Evolutionary conservation across 73 alveolate genomes (phyloP).

Genomic region (Paramecium bursaria): DNA sequence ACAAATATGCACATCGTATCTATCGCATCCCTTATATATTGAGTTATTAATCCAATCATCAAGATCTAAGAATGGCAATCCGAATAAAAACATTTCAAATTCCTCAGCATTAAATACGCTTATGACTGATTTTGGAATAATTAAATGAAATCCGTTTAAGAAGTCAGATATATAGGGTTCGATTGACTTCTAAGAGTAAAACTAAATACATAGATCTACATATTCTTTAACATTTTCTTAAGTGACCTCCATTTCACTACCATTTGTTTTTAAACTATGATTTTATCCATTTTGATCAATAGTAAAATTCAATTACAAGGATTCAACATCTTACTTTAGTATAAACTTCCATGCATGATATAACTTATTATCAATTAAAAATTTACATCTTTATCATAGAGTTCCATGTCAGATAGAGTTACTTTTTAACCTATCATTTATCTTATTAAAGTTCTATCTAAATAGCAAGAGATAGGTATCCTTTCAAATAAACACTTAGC

Average conservation of each 20-base stretch:
- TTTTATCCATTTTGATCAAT: slow-evolving; percentile 70
- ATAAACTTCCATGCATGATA: slow-evolving; percentile 58
- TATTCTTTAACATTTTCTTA: slow-evolving; percentile 9
- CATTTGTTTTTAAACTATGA: slow-evolving; percentile 73
- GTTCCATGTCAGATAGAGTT: slow-evolving; percentile 76
- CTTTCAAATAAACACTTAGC: slow-evolving; percentile 92
- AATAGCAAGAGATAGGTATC: slow-evolving; percentile 86
- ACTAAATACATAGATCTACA: slow-evolving; percentile 68
- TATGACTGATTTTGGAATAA: slow-evolving; percentile 84
- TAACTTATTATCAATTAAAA: slow-evolving; percentile 24
- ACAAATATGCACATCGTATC: slow-evolving; percentile 74
- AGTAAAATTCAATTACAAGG: slow-evolving; percentile 55
- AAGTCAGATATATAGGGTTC: slow-evolving; percentile 71
- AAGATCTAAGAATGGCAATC: slow-evolving; percentile 88
- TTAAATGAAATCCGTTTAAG: slow-evolving; percentile 84
- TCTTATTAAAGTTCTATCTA: slow-evolving; percentile 81
- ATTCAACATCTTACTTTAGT: slow-evolving; percentile 22
- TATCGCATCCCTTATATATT: slow-evolving; percentile 80
- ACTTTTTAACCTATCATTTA: slow-evolving; percentile 83
- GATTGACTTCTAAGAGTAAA: slow-evolving; percentile 55
- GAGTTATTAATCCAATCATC: slow-evolving; percentile 92
- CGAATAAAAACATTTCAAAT: slow-evolving; percentile 89
- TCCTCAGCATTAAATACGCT: slow-evolving; percentile 83
- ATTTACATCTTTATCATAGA: slow-evolving; percentile 71
- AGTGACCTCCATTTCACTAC: slow-evolving; percentile 72